Evolutionary conservation across 1,139 yeast genomes (phyloP).

Genomic region (Kurtzmaniella quercitrusa): DNA sequence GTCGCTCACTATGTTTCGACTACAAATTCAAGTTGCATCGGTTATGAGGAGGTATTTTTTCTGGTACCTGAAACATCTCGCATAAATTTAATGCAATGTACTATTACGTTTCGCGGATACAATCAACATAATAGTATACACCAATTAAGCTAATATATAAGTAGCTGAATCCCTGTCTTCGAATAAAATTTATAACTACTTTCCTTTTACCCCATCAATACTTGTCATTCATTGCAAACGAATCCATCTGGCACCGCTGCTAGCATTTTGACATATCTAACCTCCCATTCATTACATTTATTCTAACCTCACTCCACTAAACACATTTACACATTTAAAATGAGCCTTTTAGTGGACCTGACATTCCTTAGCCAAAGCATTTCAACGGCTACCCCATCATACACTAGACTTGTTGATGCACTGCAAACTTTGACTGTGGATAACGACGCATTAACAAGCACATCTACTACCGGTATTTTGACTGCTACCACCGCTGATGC

Average conservation of each 20-base stretch:
- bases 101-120: background rate
- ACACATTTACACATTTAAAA: background rate
- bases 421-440: conserved; percentile 2
- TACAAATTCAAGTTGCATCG: background rate
- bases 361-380: background rate
- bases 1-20: background rate
- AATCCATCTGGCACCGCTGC: no score
- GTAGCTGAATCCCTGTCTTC: background rate
- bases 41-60: conserved; percentile 1
- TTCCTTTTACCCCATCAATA: background rate
- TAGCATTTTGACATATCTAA: no score
- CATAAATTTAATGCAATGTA: background rate
- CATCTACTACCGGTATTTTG: background rate
- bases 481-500: conserved; percentile 1
- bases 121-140: background rate
- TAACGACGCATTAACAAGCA: background rate
- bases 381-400: conserved; percentile 4
- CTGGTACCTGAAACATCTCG: background rate
- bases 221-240: background rate
- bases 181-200: no score
- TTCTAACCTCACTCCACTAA: background rate
- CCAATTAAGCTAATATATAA: background rate
- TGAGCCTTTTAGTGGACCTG: conserved; percentile 5
- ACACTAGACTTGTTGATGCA: conserved; percentile 4
- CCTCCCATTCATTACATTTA: background rate